Percentiles rank a stretch among this genome's conserved stretches.
phyloP scores from a whole-genome alignment of 2,329 filamentous ascomycete genomes.

The Scleromitrula shiraiana region DNA sequence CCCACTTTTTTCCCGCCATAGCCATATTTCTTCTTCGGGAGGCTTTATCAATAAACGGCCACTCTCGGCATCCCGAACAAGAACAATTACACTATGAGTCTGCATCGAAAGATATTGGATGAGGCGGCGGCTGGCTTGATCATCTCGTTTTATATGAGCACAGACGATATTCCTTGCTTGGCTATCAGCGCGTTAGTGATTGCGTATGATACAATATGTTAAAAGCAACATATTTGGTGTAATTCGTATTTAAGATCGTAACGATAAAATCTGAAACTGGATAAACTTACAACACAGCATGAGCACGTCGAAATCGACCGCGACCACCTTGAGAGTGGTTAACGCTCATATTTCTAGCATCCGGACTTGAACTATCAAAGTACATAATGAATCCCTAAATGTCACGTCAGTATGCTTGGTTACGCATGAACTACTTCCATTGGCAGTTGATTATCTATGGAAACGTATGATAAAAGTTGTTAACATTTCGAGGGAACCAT shows the following conservation, averaged over 20 bases:
- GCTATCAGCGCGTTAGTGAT: no score
- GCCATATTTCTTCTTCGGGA: conserved; percentile 33
- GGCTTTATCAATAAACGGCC: conserved; percentile 32
- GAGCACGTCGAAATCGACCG: conserved; percentile 28
- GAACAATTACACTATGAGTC: conserved; percentile 29
- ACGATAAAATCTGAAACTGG: no score
- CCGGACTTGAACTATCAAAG: conserved; percentile 14
- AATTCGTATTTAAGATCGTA: no score
- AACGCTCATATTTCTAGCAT: conserved; percentile 29
- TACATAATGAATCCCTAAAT: conserved; percentile 22
- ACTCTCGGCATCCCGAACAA: conserved; percentile 36
- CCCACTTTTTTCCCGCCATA: conserved; percentile 33
- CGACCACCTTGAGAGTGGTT: conserved; percentile 30
- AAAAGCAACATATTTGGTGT: no score
- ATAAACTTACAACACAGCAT: conserved; percentile 30
- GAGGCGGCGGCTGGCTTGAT: conserved; percentile 34
- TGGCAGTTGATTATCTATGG: no score
- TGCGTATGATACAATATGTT: no score
- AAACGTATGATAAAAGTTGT: no score
- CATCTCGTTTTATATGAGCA: conserved; percentile 35
- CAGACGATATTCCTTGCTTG: conserved; percentile 36
- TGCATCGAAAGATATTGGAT: conserved; percentile 37
- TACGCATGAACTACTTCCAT: no score
- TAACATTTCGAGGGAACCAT: no score
- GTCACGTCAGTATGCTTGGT: neutral